These are phyloP conservation scores for Alternaria dauci DNA, from an alignment of 2,329 filamentous ascomycete species.

Conservation along the genomic window DNA sequence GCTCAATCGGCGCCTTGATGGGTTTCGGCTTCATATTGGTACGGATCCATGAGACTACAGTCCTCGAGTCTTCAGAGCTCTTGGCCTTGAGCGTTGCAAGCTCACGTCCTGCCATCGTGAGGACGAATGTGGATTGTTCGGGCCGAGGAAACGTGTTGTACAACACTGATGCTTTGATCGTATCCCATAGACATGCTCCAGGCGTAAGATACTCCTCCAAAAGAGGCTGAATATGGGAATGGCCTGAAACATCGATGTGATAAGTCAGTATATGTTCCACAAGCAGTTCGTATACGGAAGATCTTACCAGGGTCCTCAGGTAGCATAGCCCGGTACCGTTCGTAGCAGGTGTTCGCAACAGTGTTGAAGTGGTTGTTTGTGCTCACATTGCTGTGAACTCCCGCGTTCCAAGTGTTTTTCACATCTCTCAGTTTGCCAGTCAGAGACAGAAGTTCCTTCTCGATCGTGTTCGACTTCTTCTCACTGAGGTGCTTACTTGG, in stretches of 20 bases:
- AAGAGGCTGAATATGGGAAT: constrained; percentile 23
- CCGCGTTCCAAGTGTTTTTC: constrained; percentile 15
- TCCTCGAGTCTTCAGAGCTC: constrained; percentile 11
- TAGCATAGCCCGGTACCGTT: constrained; percentile 28
- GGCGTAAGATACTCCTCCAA: constrained; percentile 23
- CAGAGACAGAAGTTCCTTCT: constrained; percentile 21
- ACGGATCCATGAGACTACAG: constrained; percentile 33
- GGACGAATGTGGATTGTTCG: constrained; percentile 43
- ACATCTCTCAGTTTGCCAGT: constrained; percentile 5
- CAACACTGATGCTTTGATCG: constrained; percentile 57
- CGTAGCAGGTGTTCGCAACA: constrained; percentile 29
- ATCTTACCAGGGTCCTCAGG: constrained; percentile 18
- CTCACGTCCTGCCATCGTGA: constrained; percentile 52
- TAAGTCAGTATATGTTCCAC: neutral
- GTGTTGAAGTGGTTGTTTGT: constrained; percentile 20
- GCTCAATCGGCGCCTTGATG: constrained; percentile 27
- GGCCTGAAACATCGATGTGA: neutral
- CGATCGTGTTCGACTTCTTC: constrained; percentile 9
- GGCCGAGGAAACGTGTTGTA: constrained; percentile 38
- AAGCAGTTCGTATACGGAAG: neutral
- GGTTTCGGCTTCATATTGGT: constrained; percentile 44
- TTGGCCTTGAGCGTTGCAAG: constrained; percentile 50
- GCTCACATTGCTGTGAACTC: constrained; percentile 1
- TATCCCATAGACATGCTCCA: constrained; percentile 50
- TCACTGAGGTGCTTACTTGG: constrained; percentile 12